Conservation (phyloP, 2,329 filamentous ascomycete genomes). For the Talaromyces sp. region DNA sequence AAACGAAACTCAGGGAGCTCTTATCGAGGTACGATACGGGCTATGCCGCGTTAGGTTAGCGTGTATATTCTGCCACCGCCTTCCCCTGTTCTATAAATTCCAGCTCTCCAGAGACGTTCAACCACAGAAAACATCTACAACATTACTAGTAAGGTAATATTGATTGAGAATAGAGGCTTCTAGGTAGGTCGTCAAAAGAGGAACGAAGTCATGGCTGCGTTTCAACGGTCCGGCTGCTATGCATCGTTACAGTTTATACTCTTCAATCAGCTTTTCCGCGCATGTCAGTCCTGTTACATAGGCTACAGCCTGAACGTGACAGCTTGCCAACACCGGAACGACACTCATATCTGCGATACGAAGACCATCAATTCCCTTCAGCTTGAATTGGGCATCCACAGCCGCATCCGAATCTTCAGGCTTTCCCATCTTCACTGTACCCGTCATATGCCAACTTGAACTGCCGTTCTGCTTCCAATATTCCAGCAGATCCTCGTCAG, state of each 20-base stretch:
- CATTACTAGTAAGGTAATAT: too few species aligned
- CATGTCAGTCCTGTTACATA: constrained; percentile 51
- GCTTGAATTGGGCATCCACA: constrained; percentile 44
- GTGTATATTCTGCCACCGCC: too few species aligned
- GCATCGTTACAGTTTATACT: constrained; percentile 25
- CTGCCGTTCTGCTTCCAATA: constrained; percentile 43
- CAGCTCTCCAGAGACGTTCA: too few species aligned
- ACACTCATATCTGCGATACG: constrained; percentile 44
- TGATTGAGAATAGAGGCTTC: too few species aligned
- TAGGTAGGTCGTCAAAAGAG: too few species aligned
- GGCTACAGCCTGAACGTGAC: constrained; percentile 51
- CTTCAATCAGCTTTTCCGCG: constrained; percentile 46
- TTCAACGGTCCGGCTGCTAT: too few species aligned
- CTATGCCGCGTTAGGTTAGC: too few species aligned
- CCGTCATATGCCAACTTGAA: constrained; percentile 53
- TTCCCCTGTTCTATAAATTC: too few species aligned
- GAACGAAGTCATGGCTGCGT: too few species aligned
- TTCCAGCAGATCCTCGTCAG: constrained; percentile 51
- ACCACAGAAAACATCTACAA: too few species aligned
- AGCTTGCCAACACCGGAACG: constrained; percentile 39
- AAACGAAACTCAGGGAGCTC: constrained; percentile 14
- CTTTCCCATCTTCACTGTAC: constrained; percentile 55
- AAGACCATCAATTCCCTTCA: constrained; percentile 35
- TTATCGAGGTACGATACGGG: constrained; percentile 15
- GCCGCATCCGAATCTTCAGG: constrained; percentile 38